Evolutionary conservation across 1,284 basidiomycete genomes (phyloP).

Genomic region (Heterobasidion irregulare): DNA sequence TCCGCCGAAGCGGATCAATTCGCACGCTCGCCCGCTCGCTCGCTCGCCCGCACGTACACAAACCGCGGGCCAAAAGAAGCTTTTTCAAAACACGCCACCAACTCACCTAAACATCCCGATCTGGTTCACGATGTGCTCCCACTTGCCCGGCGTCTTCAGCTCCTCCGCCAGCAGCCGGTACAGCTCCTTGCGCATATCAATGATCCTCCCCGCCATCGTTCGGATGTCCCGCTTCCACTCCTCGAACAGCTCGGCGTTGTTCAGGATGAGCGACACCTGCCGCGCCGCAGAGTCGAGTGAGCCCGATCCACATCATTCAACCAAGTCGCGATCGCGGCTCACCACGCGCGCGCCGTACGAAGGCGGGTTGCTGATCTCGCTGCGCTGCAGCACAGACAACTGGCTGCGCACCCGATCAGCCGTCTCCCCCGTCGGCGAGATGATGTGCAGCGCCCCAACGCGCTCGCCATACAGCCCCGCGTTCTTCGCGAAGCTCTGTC

Average conservation of each 20-base stretch:
- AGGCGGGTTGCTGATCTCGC: constrained; percentile 92
- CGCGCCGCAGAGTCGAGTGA: neutral
- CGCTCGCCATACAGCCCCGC: constrained; percentile 92
- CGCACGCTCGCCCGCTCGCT: too few species aligned
- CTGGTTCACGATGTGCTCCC: constrained; percentile 87
- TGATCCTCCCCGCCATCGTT: constrained; percentile 90
- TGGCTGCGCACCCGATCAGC: constrained; percentile 77
- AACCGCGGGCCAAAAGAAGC: too few species aligned
- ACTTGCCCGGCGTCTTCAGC: constrained; percentile 85
- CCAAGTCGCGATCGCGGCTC: constrained; percentile 16
- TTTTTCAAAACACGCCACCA: neutral
- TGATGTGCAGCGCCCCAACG: constrained; percentile 78
- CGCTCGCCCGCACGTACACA: too few species aligned
- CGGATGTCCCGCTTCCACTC: constrained; percentile 89
- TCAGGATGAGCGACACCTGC: constrained; percentile 76
- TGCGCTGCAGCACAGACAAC: constrained; percentile 79
- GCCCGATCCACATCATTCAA: neutral
- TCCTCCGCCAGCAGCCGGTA: constrained; percentile 73
- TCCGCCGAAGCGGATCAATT: too few species aligned
- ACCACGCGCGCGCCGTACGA: constrained; percentile 87
- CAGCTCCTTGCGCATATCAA: constrained; percentile 82
- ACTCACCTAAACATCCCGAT: constrained; percentile 89
- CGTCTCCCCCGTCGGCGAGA: constrained; percentile 52
- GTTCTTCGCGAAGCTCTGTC: constrained; percentile 92
- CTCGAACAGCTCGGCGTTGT: constrained; percentile 61